Percentiles rank a stretch among this genome's conserved stretches.
Conservation (phyloP, 257 asterid species). For the Capsicum rhomboideum region DNA sequence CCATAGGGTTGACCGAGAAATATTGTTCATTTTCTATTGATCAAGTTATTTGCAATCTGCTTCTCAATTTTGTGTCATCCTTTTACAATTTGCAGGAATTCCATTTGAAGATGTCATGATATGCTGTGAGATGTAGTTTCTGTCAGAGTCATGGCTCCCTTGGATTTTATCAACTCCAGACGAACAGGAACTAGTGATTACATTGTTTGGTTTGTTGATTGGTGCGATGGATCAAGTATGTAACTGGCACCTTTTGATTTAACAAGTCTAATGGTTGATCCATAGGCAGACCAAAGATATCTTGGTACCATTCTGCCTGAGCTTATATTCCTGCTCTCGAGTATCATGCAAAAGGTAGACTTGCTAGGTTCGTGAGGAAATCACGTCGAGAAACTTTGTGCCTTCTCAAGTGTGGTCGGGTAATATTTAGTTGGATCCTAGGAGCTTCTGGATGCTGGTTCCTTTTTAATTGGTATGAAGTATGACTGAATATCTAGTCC, state of each 20-base stretch:
- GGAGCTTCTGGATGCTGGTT: too few relatives aligned
- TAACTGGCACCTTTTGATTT: neutral
- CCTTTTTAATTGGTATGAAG: too few relatives aligned
- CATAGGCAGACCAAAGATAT: neutral
- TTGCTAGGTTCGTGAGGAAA: neutral
- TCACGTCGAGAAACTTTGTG: neutral
- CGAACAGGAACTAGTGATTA: neutral
- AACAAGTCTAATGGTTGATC: neutral
- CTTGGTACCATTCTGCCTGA: neutral
- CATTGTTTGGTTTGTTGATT: neutral
- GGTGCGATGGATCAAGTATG: neutral
- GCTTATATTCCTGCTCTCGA: neutral
- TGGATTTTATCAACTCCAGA: neutral
- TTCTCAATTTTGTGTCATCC: neutral
- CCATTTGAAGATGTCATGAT: neutral
- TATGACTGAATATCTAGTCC: too few relatives aligned
- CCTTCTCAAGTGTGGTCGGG: neutral
- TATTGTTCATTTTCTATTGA: neutral
- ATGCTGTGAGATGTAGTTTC: neutral
- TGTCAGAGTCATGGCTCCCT: neutral
- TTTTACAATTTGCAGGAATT: conserved; percentile 8
- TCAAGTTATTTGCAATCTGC: neutral
- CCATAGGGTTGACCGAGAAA: neutral
- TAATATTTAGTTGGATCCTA: too few relatives aligned
- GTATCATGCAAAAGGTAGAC: neutral